A percentile compares a stretch with the other conserved stretches of the same genome.
Evolutionary conservation across 1,284 basidiomycete species (phyloP).

Genomic region (Crepidotus sp.): DNA sequence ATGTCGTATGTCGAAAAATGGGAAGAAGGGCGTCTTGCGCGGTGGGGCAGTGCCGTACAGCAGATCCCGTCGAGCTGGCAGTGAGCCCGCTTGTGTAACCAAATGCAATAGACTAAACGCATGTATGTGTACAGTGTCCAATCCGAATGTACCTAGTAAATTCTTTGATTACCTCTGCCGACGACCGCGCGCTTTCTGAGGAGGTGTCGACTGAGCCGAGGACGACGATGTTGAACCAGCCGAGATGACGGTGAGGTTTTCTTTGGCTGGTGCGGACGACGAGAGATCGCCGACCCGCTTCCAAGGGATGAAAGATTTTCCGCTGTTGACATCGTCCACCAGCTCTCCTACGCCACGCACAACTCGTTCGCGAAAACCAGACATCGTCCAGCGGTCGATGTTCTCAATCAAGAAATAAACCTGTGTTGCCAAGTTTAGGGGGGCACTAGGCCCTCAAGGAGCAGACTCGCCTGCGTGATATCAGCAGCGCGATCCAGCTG

Average conservation of each 20-base stretch:
- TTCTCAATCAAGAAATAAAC: slow-evolving; percentile 48
- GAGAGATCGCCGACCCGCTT: slow-evolving; percentile 33
- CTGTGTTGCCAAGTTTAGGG: slow-evolving; percentile 16
- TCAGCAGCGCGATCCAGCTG: slow-evolving; percentile 34
- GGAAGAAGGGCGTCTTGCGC: slow-evolving; percentile 68
- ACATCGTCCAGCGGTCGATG: slow-evolving; percentile 43
- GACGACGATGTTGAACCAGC: slow-evolving; percentile 7
- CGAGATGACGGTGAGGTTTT: slow-evolving; percentile 25
- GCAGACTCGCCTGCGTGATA: slow-evolving; percentile 20
- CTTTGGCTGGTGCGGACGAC: slow-evolving; percentile 24
- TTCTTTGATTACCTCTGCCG: not conserved
- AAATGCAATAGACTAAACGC: slow-evolving; percentile 12
- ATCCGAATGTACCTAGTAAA: not conserved
- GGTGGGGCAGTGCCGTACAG: slow-evolving; percentile 69
- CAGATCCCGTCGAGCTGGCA: slow-evolving; percentile 82
- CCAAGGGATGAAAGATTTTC: slow-evolving; percentile 36
- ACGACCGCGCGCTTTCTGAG: slow-evolving; percentile 7
- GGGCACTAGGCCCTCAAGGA: not conserved
- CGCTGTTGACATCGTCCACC: slow-evolving; percentile 26
- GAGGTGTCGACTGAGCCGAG: slow-evolving; percentile 10
- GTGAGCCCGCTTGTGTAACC: slow-evolving; percentile 19
- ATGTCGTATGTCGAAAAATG: slow-evolving; percentile 74
- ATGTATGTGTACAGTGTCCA: slow-evolving; percentile 1
- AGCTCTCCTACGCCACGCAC: slow-evolving; percentile 31
- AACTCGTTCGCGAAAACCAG: slow-evolving; percentile 33